Evolutionary conservation across 2,329 filamentous ascomycete species (phyloP), one percentile per base, ranked within the genome.

Genomic region (Talaromyces sp.): DNA sequence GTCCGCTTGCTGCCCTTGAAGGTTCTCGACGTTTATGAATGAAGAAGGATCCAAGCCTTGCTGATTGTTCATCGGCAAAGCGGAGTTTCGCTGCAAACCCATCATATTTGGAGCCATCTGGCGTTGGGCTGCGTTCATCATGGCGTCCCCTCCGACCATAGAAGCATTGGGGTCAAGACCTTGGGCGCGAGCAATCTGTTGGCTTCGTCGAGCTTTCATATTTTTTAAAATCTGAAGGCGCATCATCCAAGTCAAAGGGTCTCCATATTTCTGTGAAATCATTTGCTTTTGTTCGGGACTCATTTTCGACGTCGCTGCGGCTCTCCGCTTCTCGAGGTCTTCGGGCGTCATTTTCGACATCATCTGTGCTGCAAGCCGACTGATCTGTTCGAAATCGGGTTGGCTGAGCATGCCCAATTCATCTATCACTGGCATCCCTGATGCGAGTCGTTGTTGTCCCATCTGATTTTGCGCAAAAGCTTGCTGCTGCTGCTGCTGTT

Each of bases 1-100:
- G 68, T 87, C 86, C 47, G 83, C 83, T 74, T 89, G 87, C 69
- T 88, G 86, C 33, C 83, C 84, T 64, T 86, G 80, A 45, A 88
- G 82, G 50, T 86, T 84, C 63, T 84, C 83, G 68, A 87, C 74
- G 64, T 78, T 81, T 33, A 81, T 74, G 66, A 81, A 79, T 4
- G 73, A 81, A 67, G 68, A 73, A 24, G 70, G 72, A 52, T 76
- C 76, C 41, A 78, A 66, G 3, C 24, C 9, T 62, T 74, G 77
- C 31, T 75, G 73, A 14, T 67, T 70, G 27, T 71, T 75, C 56
- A 74, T 73, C 2, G 76, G 70, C 52, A 79, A 75, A 8, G 70
- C 69, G 35, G 74, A 73, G 69, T 78, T 77, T 43, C 75, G 72
- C 69, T 78, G 78, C 39, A 74, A 71, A 66, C 74, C 75, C 73